These are phyloP conservation scores for Avena eriantha DNA, from an alignment of 176 grass and related monocot genomes.

Conservation along the genomic window DNA sequence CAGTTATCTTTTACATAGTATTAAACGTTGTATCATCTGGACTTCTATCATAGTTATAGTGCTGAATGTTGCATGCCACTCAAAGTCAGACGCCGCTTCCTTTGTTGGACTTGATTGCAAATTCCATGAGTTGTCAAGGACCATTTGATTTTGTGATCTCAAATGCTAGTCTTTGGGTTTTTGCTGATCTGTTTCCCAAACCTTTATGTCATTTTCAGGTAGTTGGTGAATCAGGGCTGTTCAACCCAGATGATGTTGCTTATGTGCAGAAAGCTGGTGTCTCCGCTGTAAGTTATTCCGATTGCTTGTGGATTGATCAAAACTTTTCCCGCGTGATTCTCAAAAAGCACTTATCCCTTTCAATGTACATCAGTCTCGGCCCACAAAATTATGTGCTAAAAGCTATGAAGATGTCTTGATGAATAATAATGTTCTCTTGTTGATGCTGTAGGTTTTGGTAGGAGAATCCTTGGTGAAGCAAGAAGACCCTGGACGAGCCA, in stretches of 20 bases:
- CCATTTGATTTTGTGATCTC: background rate
- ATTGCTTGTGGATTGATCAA: conserved; percentile 3
- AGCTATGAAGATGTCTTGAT: too few relatives aligned
- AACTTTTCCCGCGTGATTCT: background rate
- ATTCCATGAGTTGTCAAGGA: too few relatives aligned
- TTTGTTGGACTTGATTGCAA: too few relatives aligned
- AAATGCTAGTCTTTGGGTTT: background rate
- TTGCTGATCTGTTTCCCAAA: background rate
- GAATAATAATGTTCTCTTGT: background rate
- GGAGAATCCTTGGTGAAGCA: conserved; percentile 63
- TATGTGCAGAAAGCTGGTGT: conserved; percentile 89
- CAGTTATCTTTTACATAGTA: conserved; percentile 3
- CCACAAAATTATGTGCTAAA: too few relatives aligned
- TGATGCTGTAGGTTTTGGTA: conserved; percentile 50
- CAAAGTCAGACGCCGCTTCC: background rate
- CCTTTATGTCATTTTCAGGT: conserved; percentile 57
- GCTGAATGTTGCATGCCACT: background rate
- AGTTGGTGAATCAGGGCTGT: conserved; percentile 89
- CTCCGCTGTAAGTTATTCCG: conserved; percentile 62
- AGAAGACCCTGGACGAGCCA: conserved; percentile 76
- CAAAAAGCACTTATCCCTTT: background rate
- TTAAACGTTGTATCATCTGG: background rate
- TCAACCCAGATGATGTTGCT: conserved; percentile 76
- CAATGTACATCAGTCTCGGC: background rate
- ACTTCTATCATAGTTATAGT: too few relatives aligned